Evolutionary conservation across 73 alveolate species (phyloP), one percentile per base, ranked within the genome.

Genomic region (Tetrahymena thermophila): DNA sequence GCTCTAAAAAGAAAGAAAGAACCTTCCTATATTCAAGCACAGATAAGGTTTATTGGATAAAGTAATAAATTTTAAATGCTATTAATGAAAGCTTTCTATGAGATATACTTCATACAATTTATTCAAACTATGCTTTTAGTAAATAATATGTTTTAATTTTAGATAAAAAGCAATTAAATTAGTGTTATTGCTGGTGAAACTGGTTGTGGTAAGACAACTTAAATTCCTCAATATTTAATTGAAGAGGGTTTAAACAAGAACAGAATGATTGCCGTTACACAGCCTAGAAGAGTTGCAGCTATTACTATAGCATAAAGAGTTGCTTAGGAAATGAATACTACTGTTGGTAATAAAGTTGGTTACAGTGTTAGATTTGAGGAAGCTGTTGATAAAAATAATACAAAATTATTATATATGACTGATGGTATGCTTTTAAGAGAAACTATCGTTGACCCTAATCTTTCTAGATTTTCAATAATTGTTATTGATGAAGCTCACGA

Each of bases 221-320:
- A 98, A 95, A 98, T 98, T 9, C 98, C 98, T 94, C 96, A 98
- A 96, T 97, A 97, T 85, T 94, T 97, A 56, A 94, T 94, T 23
- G 96, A 98, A 94, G 94, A 96, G 10, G 94, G 85, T 15, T 42
- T 96, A 94, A 85, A 94, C 83, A 95, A 97, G 89, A 96, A 97
- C 85, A 98, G 83, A 94, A 44, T 98, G 96, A 97, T 98, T 94
- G 98, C 98, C 50, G 96, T 98, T 19, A 98, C 99, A 15, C 98
- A 99, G 94, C 99, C 99, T 17, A 96, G 99, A 96, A 96, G 99
- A 96, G 99, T 99, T 1, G 99, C 99, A 23, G 99, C 99, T 7
- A 98, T 98, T 25, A 97, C 99, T 94, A 94, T 99, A 55, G 98
- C 99, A 34, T 96, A 96, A 93, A 96, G 99, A 96, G 99, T 99